A percentile compares a stretch with the other conserved stretches of the same genome.
These are phyloP conservation scores for Plasmodium cynomolgi DNA, from an alignment of 169 alveolate species.

Conservation along the genomic window DNA sequence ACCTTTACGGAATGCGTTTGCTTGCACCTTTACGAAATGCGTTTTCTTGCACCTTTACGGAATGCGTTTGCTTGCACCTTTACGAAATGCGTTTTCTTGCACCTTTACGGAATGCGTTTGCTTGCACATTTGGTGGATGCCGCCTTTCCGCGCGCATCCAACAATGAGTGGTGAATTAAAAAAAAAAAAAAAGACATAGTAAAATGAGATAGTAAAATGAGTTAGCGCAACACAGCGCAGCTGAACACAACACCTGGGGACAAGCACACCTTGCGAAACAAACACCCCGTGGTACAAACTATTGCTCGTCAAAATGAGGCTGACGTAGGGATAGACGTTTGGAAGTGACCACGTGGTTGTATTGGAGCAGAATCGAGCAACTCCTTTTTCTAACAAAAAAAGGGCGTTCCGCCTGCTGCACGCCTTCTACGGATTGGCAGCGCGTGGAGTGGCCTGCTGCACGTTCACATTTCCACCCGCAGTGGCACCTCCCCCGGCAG, in stretches of 20 bases:
- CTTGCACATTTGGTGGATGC: not conserved
- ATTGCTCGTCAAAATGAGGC: not conserved
- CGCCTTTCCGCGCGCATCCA: not conserved
- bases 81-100: not conserved
- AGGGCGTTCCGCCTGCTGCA: not conserved
- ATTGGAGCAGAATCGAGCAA: not conserved
- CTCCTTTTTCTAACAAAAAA: not conserved
- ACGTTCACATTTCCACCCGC: not conserved
- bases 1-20: not conserved
- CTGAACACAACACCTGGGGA: not conserved
- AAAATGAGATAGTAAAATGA: not conserved
- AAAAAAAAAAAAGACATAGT: not conserved
- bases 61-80: not conserved
- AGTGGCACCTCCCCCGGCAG: not conserved
- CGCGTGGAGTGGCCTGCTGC: constrained; percentile 8
- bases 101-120: not conserved
- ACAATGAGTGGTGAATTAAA: not conserved
- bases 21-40: not conserved
- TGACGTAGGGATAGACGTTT: not conserved
- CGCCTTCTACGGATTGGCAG: not conserved
- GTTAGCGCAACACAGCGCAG: not conserved
- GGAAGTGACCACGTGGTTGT: not conserved
- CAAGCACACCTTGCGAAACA: not conserved
- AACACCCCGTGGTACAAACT: not conserved
- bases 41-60: not conserved